Percentiles rank a stretch among this genome's conserved stretches.
phyloP scores from a whole-genome alignment of 1,284 basidiomycete genomes.

The Papiliotrema laurentii region DNA sequence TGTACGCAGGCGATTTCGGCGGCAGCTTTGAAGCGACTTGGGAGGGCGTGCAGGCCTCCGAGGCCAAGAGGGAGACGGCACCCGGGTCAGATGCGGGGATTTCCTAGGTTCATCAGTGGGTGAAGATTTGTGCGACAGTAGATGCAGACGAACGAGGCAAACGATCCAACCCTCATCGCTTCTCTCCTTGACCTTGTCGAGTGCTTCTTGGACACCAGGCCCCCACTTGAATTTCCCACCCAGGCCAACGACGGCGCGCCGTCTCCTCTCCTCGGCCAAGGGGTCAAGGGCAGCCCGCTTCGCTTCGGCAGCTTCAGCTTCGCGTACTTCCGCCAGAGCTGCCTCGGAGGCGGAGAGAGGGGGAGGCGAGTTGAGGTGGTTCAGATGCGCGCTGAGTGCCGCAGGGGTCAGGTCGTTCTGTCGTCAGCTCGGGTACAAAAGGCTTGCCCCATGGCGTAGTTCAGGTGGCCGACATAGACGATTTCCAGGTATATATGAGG shows the following conservation, averaged over 20 bases:
- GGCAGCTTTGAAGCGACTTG: conserved; percentile 50
- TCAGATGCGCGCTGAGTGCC: conserved; percentile 68
- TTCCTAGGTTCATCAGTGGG: conserved; percentile 22
- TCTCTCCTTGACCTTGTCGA: conserved; percentile 56
- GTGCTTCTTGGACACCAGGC: conserved; percentile 59
- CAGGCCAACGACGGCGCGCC: conserved; percentile 38
- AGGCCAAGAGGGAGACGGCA: conserved; percentile 29
- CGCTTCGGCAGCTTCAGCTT: conserved; percentile 58
- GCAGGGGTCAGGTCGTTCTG: conserved; percentile 46
- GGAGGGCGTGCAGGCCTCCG: conserved; percentile 37
- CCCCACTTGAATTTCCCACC: conserved; percentile 57
- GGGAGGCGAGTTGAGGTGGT: conserved; percentile 67
- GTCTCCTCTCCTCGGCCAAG: conserved; percentile 29
- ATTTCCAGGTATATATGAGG: not conserved
- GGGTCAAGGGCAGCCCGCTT: conserved; percentile 39
- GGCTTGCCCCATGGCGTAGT: too few species aligned
- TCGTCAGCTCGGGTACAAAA: not conserved
- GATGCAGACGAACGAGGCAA: conserved; percentile 55
- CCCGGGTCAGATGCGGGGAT: conserved; percentile 27
- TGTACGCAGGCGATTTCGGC: conserved; percentile 52
- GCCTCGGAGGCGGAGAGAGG: conserved; percentile 75
- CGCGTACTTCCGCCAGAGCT: conserved; percentile 68
- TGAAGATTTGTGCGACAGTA: not conserved
- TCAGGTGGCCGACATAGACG: too few species aligned
- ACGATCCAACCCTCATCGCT: conserved; percentile 56